A percentile compares a stretch with the other conserved stretches of the same genome.
phyloP scores from a whole-genome alignment of 768 basidiomycete species.

The Floccularia luteovirens region DNA sequence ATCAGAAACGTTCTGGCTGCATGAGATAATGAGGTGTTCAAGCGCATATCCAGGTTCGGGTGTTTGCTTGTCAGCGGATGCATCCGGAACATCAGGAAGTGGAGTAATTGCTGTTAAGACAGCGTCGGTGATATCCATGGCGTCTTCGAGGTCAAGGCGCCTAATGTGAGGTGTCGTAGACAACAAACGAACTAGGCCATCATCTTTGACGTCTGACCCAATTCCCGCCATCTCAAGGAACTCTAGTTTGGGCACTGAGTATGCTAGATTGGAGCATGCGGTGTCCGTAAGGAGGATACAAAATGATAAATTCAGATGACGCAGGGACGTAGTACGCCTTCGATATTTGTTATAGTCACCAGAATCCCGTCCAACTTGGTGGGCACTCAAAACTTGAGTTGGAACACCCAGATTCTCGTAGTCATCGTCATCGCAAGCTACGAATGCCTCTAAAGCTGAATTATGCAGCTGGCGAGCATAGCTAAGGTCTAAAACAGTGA shows the following conservation, averaged over 20 bases:
- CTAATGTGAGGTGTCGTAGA: constrained; percentile 62
- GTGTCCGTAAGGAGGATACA: constrained; percentile 68
- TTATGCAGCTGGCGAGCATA: constrained; percentile 68
- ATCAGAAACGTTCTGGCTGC: constrained; percentile 56
- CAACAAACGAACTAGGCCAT: constrained; percentile 68
- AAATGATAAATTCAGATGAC: constrained; percentile 67
- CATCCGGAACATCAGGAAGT: background rate
- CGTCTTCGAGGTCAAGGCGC: constrained; percentile 83
- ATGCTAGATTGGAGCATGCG: constrained; percentile 66
- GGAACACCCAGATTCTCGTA: constrained; percentile 24
- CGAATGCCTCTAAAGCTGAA: constrained; percentile 66
- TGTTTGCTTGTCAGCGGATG: background rate
- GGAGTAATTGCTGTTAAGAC: constrained; percentile 66
- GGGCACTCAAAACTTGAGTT: constrained; percentile 46
- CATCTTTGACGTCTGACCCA: constrained; percentile 58
- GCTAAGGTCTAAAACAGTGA: constrained; percentile 79
- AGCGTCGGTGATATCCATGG: constrained; percentile 61
- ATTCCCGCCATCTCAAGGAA: constrained; percentile 77
- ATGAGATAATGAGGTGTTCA: constrained; percentile 67
- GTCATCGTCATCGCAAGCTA: constrained; percentile 40
- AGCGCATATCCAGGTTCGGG: constrained; percentile 52
- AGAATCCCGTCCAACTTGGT: constrained; percentile 58
- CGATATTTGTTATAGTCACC: constrained; percentile 39
- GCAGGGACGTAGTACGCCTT: constrained; percentile 58
- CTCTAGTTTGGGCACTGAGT: constrained; percentile 64